A percentile compares a stretch with the other conserved stretches of the same genome.
phyloP scores from a whole-genome alignment of 176 grass and related monocot species.

The Musa schizocarpa region DNA sequence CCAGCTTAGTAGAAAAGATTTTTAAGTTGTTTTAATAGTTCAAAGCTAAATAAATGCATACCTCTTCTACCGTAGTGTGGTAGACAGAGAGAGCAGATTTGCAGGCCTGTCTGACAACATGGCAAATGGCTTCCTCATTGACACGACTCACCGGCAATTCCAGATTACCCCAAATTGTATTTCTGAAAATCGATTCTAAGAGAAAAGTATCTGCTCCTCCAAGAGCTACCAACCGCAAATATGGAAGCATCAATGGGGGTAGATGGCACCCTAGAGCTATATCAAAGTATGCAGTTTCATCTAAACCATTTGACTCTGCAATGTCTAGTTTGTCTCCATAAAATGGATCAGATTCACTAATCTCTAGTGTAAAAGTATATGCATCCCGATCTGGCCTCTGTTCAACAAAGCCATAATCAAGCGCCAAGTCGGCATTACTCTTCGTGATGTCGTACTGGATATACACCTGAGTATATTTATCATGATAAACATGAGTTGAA shows the following conservation, averaged over 20 bases:
- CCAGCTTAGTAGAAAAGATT: not conserved
- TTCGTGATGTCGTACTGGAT: constrained; percentile 77
- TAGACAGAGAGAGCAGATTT: constrained; percentile 67
- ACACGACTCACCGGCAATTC: constrained; percentile 72
- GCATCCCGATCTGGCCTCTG: constrained; percentile 50
- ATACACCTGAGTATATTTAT: constrained; percentile 47
- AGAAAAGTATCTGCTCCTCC: constrained; percentile 91
- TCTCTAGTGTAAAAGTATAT: constrained; percentile 81
- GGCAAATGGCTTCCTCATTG: constrained; percentile 88
- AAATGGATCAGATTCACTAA: constrained; percentile 80
- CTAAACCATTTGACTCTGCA: constrained; percentile 74
- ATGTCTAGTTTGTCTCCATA: constrained; percentile 89
- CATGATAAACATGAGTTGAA: constrained; percentile 4
- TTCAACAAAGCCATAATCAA: constrained; percentile 81
- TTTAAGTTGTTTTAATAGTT: not conserved
- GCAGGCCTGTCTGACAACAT: constrained; percentile 69
- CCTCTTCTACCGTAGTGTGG: constrained; percentile 76
- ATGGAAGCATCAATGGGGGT: constrained; percentile 65
- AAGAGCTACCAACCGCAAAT: constrained; percentile 71
- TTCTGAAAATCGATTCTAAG: constrained; percentile 86
- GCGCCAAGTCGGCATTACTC: constrained; percentile 84
- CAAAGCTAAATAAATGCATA: constrained; percentile 16
- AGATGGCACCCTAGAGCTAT: constrained; percentile 47
- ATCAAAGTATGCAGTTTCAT: constrained; percentile 80
- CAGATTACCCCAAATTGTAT: constrained; percentile 79